Conservation (phyloP, 257 asterid species). For the Prunella vulgaris region DNA sequence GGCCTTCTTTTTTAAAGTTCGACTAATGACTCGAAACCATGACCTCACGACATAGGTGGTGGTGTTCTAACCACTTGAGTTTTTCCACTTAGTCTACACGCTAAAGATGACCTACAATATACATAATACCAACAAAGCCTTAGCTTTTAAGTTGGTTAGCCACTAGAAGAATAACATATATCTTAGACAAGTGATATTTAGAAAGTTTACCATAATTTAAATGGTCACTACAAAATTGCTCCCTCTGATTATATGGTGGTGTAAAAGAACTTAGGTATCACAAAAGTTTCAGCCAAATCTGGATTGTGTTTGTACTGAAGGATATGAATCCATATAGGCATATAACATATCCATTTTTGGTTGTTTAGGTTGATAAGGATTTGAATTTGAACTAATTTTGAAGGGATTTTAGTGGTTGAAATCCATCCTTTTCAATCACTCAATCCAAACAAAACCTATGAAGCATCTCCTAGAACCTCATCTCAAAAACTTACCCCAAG, state of each 20-base stretch:
- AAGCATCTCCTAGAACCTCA: background rate
- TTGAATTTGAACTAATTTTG: background rate
- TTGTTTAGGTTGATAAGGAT: background rate
- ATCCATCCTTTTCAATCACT: background rate
- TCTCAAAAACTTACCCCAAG: background rate
- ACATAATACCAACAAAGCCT: background rate
- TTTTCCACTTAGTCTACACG: no score
- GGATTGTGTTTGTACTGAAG: background rate
- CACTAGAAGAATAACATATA: background rate
- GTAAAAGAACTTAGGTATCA: background rate
- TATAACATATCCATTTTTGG: background rate
- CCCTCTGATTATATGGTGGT: background rate
- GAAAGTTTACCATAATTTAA: background rate
- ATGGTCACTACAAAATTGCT: background rate
- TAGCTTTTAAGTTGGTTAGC: background rate
- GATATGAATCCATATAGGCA: background rate
- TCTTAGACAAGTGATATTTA: background rate
- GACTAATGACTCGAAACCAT: no score
- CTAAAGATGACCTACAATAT: background rate
- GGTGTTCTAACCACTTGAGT: no score
- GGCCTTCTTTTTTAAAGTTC: no score
- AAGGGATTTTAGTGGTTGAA: background rate
- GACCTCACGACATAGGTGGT: no score
- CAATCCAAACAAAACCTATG: background rate
- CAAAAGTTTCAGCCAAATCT: background rate